A percentile compares a stretch with the other conserved stretches of the same genome.
These are phyloP conservation scores for Pythium vanterpoolii DNA, from an alignment of 352 stramenopile species.

Conservation along the genomic window DNA sequence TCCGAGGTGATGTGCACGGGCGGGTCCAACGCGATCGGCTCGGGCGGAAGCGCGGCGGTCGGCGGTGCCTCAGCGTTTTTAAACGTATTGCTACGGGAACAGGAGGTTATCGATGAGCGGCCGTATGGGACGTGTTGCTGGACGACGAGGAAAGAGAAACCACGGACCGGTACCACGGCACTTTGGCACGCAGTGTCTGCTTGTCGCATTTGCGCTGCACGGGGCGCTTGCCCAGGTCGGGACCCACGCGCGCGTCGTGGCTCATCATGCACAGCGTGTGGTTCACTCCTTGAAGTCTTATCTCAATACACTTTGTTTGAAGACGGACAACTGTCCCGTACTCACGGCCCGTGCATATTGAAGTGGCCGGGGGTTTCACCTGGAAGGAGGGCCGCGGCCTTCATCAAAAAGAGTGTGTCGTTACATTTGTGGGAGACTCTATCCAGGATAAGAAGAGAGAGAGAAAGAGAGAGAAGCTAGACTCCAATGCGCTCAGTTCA, in stretches of 20 bases:
- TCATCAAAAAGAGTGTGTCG: too few species aligned
- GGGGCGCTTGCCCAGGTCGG: constrained; percentile 21
- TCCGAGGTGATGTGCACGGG: constrained; percentile 55
- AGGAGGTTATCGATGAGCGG: not conserved
- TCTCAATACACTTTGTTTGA: not conserved
- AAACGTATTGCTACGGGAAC: constrained; percentile 51
- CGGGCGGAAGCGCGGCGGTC: constrained; percentile 34
- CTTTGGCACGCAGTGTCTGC: constrained; percentile 29
- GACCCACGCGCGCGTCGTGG: not conserved
- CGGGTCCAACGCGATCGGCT: constrained; percentile 40
- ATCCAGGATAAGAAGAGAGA: too few species aligned
- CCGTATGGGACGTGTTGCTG: not conserved
- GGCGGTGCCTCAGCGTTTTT: constrained; percentile 31
- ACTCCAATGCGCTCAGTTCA: too few species aligned
- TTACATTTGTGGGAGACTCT: too few species aligned
- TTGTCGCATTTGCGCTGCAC: constrained; percentile 20
- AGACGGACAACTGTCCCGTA: too few species aligned
- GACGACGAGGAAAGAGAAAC: not conserved
- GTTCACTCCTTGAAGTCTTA: not conserved
- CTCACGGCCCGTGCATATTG: too few species aligned
- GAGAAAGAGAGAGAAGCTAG: too few species aligned
- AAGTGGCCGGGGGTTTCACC: too few species aligned
- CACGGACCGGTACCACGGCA: constrained; percentile 68
- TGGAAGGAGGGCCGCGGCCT: too few species aligned
- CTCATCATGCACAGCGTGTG: not conserved